A percentile compares a stretch with the other conserved stretches of the same genome.
These are phyloP conservation scores for Tolypocladium sp. DNA, from an alignment of 2,329 filamentous ascomycete species.

Conservation along the genomic window DNA sequence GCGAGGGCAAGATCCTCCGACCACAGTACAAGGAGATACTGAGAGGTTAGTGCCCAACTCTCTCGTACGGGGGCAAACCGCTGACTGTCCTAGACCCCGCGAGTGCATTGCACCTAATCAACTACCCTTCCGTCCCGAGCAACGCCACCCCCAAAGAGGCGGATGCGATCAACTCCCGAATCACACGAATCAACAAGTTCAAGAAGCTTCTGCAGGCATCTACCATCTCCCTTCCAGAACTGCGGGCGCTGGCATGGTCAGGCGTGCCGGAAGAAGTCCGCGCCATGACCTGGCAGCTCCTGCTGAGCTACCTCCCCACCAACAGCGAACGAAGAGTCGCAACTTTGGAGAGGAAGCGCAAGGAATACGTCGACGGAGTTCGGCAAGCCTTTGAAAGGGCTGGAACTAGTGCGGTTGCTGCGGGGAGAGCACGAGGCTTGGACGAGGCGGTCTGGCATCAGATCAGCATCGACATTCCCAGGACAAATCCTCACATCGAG, in stretches of 20 bases:
- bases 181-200: slow-evolving; percentile 96
- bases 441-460: slow-evolving; percentile 99
- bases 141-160: slow-evolving; percentile 74
- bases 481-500: slow-evolving; percentile 92
- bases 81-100: slow-evolving; percentile 54
- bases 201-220: slow-evolving; percentile 91
- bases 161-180: slow-evolving; percentile 77
- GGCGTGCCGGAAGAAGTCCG: slow-evolving; percentile 91
- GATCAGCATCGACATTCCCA: slow-evolving; percentile 94
- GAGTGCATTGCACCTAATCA: slow-evolving; percentile 90
- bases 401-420: slow-evolving; percentile 30
- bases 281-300: slow-evolving; percentile 96
- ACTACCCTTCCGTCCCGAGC: slow-evolving; percentile 65
- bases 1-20: slow-evolving; percentile 87
- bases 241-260: slow-evolving; percentile 84
- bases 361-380: slow-evolving; percentile 93
- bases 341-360: slow-evolving; percentile 86
- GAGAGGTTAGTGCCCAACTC: slow-evolving; percentile 37
- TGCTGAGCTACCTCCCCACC: slow-evolving; percentile 93
- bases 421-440: slow-evolving; percentile 53
- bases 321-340: slow-evolving; percentile 87
- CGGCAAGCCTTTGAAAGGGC: slow-evolving; percentile 60
- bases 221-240: slow-evolving; percentile 74
- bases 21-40: slow-evolving; percentile 98
- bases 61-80: background rate